phyloP scores from a whole-genome alignment of 768 basidiomycete genomes.

The Trametes cubensis region DNA sequence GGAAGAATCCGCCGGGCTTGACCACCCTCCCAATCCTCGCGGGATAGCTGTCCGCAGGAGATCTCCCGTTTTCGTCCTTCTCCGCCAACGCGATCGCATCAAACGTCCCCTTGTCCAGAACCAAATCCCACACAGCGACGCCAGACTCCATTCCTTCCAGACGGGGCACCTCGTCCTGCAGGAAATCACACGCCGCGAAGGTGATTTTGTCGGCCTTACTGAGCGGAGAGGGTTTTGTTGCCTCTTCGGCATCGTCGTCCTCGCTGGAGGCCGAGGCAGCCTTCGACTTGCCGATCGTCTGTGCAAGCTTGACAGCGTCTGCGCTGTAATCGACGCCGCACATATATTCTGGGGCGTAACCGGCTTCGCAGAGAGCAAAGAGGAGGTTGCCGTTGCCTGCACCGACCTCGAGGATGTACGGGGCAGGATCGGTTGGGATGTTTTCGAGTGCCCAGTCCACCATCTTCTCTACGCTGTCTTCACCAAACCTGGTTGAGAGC shows the following conservation, averaged over 20 bases:
- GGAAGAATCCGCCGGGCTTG: constrained; percentile 66
- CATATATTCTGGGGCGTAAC: constrained; percentile 56
- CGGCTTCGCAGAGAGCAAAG: constrained; percentile 68
- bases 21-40: constrained; percentile 55
- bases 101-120: constrained; percentile 88
- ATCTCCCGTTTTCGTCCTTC: constrained; percentile 54
- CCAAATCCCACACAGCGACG: constrained; percentile 60
- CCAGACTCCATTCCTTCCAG: constrained; percentile 20
- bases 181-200: constrained; percentile 68
- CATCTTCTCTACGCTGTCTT: constrained; percentile 77
- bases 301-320: constrained; percentile 67
- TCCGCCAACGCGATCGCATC: constrained; percentile 79
- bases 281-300: constrained; percentile 48
- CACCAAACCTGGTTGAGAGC: constrained; percentile 69
- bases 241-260: background rate
- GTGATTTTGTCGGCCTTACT: constrained; percentile 37
- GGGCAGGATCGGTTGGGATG: constrained; percentile 47
- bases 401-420: constrained; percentile 73
- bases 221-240: background rate
- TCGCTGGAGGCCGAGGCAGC: constrained; percentile 22
- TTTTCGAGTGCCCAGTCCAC: constrained; percentile 67
- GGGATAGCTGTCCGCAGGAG: constrained; percentile 64
- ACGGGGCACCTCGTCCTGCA: constrained; percentile 52
- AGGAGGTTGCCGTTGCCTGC: constrained; percentile 80
- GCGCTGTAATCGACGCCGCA: constrained; percentile 78